Percentiles rank a stretch among this genome's conserved stretches.
These are phyloP conservation scores for Suillus subluteus DNA, from an alignment of 768 basidiomycete species.

Conservation along the genomic window DNA sequence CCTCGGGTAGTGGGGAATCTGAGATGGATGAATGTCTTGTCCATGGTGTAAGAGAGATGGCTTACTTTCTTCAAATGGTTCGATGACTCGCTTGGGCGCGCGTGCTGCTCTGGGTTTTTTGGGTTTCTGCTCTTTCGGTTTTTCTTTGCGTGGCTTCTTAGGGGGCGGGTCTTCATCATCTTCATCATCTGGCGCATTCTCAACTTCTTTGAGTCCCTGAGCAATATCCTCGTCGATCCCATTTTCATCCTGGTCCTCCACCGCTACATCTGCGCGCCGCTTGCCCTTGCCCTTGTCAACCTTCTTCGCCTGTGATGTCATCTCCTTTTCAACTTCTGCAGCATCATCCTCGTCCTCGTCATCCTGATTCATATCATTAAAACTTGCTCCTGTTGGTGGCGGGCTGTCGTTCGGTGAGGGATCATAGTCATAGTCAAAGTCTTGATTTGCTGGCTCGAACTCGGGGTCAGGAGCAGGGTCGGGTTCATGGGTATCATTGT, in stretches of 20 bases:
- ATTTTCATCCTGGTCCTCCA: conserved; percentile 22
- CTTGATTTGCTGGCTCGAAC: conserved; percentile 36
- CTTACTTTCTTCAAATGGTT: conserved; percentile 28
- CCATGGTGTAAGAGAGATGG: background rate
- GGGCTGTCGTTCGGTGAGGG: conserved; percentile 28
- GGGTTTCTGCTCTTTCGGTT: conserved; percentile 31
- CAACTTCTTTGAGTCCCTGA: conserved; percentile 46
- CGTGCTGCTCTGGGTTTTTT: conserved; percentile 29
- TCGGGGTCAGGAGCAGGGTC: conserved; percentile 28
- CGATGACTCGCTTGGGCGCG: conserved; percentile 23
- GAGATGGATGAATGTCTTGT: conserved; percentile 8
- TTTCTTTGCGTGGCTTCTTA: conserved; percentile 33
- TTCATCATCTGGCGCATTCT: conserved; percentile 58
- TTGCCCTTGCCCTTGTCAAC: conserved; percentile 49
- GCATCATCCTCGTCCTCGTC: conserved; percentile 42
- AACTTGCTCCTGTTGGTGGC: conserved; percentile 40
- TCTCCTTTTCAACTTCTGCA: conserved; percentile 38
- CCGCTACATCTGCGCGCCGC: conserved; percentile 35
- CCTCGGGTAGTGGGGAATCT: conserved; percentile 39
- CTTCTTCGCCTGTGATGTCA: conserved; percentile 24
- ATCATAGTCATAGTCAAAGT: conserved; percentile 27
- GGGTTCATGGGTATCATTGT: background rate
- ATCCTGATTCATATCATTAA: conserved; percentile 53
- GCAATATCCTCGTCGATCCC: conserved; percentile 47
- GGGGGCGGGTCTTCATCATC: conserved; percentile 35